Base-by-base conservation (phyloP, 352 stramenopile species). In the Saprolegnia diclina region DNA sequence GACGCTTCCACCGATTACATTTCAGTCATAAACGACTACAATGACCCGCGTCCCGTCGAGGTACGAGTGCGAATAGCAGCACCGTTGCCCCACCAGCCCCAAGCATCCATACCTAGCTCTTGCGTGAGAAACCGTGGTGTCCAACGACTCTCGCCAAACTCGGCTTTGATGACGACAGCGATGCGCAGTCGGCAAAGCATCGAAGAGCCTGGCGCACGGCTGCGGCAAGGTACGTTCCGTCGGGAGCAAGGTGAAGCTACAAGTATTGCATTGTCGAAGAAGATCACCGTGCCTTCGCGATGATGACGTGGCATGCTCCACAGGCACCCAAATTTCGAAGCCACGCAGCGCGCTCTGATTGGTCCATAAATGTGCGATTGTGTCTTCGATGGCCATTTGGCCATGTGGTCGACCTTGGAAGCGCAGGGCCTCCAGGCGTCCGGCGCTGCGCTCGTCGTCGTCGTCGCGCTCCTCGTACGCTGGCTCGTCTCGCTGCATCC, bases 401-500 rank as follows among this genome's bases (percentile, higher is more conserved):
- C 3, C 24, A 69, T 69, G 63, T 69, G 63, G 63, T 56, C 63
- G 48, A 61, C 63, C 13, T 24, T 92, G 16, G 81, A 91, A 59
- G 24, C 62, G n/a, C 87, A 84, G 67, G 75, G 73, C 22, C 65
- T 91, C 62, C 78, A 81, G 61, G 67, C 59, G 5, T 67, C 78
- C 4, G 84, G 82, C 0, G 29, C 65, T 0, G 67, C 76, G 64
- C 77, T 95, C 10, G 73, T 80, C 26, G 87, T 83, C 72, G 55
- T 89, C 0, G 44, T 90, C 1, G 55, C 85, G 32, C 45, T 95
- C 14, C 71, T 93, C 5, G 56, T 89, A 32, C 81, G 89, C 18
- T 95, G 87, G 82, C 46, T 92, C 35, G 83, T 94, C 13, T 82
- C 85, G 0, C 74, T 95, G 5, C 81, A 94, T 57, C 82, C 78